Evolutionary conservation across 1,139 yeast genomes (phyloP), one percentile per base, ranked within the genome.

Genomic region (Suhomyces atakaporum): DNA sequence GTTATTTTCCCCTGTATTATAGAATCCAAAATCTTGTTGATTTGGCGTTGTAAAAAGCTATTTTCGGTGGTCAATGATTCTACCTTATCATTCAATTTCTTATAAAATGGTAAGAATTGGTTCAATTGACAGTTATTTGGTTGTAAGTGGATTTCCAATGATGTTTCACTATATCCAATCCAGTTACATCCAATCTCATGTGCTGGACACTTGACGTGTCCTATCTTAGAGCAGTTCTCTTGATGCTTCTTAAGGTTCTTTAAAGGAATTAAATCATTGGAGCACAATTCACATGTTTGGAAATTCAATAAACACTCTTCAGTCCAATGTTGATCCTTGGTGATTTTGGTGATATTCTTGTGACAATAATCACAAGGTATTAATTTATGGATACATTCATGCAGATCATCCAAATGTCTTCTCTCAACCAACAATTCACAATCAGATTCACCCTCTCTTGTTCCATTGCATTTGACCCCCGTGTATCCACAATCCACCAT

Each of bases 1-100:
- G 79, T 70, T 21, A 76, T 56, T 45, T 69, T 74, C 1, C 81
- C 81, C 43, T 70, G 79, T 4, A 72, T 60, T 5, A 75, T 62
- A 33, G 75, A 70, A 46, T 71, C 73, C 42, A 76, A 55, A 3
- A 77, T 68, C 36, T 65, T 66, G 32, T 73, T 65, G 28, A 77
- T 59, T 47, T 75, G 80, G 20, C 55, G 48, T 38, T 69, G 75
- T 25, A 70, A 49, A 35, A 53, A 58, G n/a, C 36, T 38, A 38
- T 69, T 54, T 19, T 54, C 57, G 2, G 29, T 29, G n/a, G 40
- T 38, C 10, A 43, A 30, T 5, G 33, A 25, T n/a, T 35, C 42
- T 24, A 46, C 35, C 30, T 46, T 38, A 9, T 36, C 36, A 25
- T 43, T 38, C 43, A 66, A 43, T 6, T 40, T 40, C 3, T 55